Conservation (phyloP, 2,329 filamentous ascomycete genomes). For the Fusarium piperis region DNA sequence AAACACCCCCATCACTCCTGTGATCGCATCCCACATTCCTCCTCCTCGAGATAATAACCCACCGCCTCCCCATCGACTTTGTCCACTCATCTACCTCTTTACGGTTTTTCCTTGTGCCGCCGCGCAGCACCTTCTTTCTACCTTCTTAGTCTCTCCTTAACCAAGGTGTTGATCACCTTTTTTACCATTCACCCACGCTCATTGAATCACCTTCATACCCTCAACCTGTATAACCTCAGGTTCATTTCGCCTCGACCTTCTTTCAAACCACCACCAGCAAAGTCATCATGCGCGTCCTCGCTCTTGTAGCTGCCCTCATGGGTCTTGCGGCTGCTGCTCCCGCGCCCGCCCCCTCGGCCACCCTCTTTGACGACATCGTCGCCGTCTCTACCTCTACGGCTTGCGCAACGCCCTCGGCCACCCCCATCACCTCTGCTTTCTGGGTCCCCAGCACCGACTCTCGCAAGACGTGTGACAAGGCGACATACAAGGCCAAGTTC, state of each 20-base stretch:
- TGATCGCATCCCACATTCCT: conserved; percentile 20
- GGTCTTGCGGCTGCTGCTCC: conserved; percentile 30
- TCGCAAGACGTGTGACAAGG: conserved; percentile 41
- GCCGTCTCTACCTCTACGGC: conserved; percentile 26
- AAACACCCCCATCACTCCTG: conserved; percentile 32
- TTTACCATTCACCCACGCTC: conserved; percentile 16
- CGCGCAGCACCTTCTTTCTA: conserved; percentile 8
- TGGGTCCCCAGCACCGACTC: conserved; percentile 40
- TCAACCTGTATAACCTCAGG: neutral
- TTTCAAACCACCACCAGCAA: neutral
- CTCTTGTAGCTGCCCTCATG: conserved; percentile 14
- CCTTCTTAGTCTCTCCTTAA: conserved; percentile 35
- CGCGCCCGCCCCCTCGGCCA: neutral
- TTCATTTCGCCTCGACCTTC: neutral
- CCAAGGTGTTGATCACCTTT: conserved; percentile 29
- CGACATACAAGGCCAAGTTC: conserved; percentile 32
- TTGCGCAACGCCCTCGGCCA: neutral
- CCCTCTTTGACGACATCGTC: conserved; percentile 20
- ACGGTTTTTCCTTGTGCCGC: conserved; percentile 2
- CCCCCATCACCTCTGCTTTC: conserved; percentile 23
- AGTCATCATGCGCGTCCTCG: conserved; percentile 20
- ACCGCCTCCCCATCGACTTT: neutral
- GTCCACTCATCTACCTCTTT: neutral
- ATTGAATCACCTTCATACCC: conserved; percentile 12
- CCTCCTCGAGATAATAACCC: neutral